phyloP scores from a whole-genome alignment of 805 yeast genomes.

The Schizosaccharomyces octosporus region DNA sequence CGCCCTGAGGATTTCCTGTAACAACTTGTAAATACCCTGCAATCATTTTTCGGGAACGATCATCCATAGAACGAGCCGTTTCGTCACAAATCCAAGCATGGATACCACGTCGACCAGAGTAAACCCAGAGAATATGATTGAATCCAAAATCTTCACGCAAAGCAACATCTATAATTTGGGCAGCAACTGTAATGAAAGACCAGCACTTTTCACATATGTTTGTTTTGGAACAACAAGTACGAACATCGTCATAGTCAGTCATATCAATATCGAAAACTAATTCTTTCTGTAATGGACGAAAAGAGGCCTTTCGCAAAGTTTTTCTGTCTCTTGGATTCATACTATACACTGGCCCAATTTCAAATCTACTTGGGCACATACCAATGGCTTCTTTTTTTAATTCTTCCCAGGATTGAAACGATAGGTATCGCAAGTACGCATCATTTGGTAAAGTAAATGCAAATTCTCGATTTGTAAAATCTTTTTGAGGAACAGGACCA shows the following conservation, averaged over 20 bases:
- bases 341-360: constrained; percentile 77
- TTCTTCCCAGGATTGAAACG: constrained; percentile 40
- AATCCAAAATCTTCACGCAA: constrained; percentile 77
- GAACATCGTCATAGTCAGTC: constrained; percentile 80
- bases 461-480: constrained; percentile 73
- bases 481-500: constrained; percentile 45
- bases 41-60: constrained; percentile 47
- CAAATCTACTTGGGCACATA: constrained; percentile 73
- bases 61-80: constrained; percentile 53
- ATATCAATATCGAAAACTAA: constrained; percentile 90
- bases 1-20: constrained; percentile 19
- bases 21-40: constrained; percentile 66
- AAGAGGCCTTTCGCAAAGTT: constrained; percentile 43
- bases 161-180: constrained; percentile 45
- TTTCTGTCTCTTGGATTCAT: constrained; percentile 74
- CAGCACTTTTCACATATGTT: constrained; percentile 74
- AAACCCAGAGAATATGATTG: constrained; percentile 71
- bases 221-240: constrained; percentile 82
- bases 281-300: constrained; percentile 68
- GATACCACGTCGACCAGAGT: constrained; percentile 95
- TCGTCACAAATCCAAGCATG: constrained; percentile 93
- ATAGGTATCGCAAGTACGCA: constrained; percentile 72
- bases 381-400: constrained; percentile 53
- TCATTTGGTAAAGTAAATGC: constrained; percentile 78
- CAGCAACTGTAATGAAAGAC: constrained; percentile 72